Evolutionary conservation across 2,329 filamentous ascomycete species (phyloP), one percentile per base, ranked within the genome.

Genomic region (Colletotrichum tropicicola): DNA sequence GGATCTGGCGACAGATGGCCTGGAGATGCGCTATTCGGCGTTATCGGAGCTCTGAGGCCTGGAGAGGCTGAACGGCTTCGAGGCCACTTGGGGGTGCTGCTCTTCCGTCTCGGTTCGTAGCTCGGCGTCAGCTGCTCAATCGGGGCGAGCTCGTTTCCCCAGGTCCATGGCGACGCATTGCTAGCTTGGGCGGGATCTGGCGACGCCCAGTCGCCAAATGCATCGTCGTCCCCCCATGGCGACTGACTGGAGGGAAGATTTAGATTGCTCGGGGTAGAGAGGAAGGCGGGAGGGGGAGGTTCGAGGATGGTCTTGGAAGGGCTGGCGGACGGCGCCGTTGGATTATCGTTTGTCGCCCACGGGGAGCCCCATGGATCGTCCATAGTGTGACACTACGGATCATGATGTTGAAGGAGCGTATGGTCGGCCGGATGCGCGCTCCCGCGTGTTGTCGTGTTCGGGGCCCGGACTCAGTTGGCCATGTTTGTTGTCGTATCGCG

Each of bases 351-450:
- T 63, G 79, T 79, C 65, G 83, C 81, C 86, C 86, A 88, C 76
- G 86, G 86, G 70, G 85, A 87, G 76, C 83, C 84, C 86, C 86
- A 89, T 71, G 86, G 86, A 85, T 89, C 85, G 74, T 89, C 86
- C 86, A 89, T 89, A 71, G 65, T 48, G 64, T 44, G 35, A 19
- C n/a, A 43, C 63, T 47, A 56, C 35, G 28, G 43, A 30, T 51
- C 66, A 68, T 68, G 30, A 17, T 68, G 66, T 45, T 68, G 35
- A 28, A 17, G 9, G 30, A 32, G 25, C 47, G 17, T 12, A n/a
- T n/a, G 59, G n/a, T 28, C 15, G 17, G 35, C 25, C 7, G 41
- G 6, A 13, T 47, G 49, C 48, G 27, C 37, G 13, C 19, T 17
- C 47, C 60, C 30, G 56, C 56, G 30, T 19, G 55, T 21, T n/a